Base-by-base conservation (phyloP, 192 early-diverging fungal species). In the Diversispora eburnea region DNA sequence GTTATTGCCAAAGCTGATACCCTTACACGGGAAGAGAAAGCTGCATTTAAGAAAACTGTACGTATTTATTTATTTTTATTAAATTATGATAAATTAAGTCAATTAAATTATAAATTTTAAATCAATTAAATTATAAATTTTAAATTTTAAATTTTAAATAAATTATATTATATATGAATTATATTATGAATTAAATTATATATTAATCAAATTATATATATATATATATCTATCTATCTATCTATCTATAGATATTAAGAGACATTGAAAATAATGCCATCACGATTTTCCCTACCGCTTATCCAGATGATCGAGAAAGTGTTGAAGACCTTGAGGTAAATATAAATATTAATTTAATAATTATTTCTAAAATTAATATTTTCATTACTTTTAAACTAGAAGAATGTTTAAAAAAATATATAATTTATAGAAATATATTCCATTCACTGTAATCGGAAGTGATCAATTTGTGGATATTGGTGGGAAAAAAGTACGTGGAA, bases 391-490 rank as follows among this genome's bases (percentile, higher is more conserved):
- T 10, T 54, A 54, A 10, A 54, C 0, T 10, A 54, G n/a, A 51
- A 51, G 13, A 51, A 51, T 12, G 13, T 4, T 51, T 51, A 12
- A 17, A 4, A 17, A 12, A 17, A 17, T 19, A 33, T 67, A 59
- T 9, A 51, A 25, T 45, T 46, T 57, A 51, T 76, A 91, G 84
- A 77, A 88, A 81, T 80, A 86, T 64, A 83, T 91, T 78, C 93
- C 93, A 49, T 95, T 95, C 78, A 82, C 91, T 6, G 88, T 95
- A 20, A 91, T 95, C 82, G 92, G 90, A 22, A 93, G 91, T 79
- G 89, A 92, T 67, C 82, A 84, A 46, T 73, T 86, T 55, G 82
- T 90, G 49, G 80, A 86, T 20, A 82, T 85, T 39, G 82, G 78
- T 20, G 90, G 86, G 20, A 83, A 85, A 60, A 81, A 78, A 55